phyloP scores from a whole-genome alignment of 2,329 filamentous ascomycete genomes.

The Thelonectria olida region DNA sequence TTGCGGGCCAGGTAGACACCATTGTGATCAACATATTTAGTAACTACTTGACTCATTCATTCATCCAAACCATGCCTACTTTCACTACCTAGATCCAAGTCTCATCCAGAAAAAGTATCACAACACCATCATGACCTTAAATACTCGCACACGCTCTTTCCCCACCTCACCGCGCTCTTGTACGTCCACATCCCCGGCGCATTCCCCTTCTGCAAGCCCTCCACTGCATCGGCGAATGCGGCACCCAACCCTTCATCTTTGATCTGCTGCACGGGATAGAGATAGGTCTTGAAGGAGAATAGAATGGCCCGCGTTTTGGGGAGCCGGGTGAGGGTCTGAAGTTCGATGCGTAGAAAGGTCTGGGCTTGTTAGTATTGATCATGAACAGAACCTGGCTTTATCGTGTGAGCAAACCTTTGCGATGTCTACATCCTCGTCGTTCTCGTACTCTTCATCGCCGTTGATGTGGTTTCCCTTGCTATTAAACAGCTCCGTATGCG shows the following conservation, averaged over 20 bases:
- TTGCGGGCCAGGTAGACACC: no score
- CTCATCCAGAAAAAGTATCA: no score
- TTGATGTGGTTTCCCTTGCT: constrained; percentile 28
- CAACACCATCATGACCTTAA: constrained; percentile 50
- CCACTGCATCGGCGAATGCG: constrained; percentile 60
- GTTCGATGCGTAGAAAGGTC: constrained; percentile 56
- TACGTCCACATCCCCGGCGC: constrained; percentile 64
- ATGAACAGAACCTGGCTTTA: background rate
- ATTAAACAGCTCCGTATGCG: constrained; percentile 18
- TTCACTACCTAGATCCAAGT: no score
- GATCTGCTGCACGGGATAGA: constrained; percentile 59
- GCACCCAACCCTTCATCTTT: constrained; percentile 58
- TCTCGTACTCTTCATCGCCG: constrained; percentile 23
- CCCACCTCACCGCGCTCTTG: constrained; percentile 60
- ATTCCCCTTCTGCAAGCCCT: constrained; percentile 60
- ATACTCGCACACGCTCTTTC: constrained; percentile 56
- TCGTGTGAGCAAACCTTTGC: constrained; percentile 23
- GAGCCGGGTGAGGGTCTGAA: constrained; percentile 61
- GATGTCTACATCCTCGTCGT: constrained; percentile 19
- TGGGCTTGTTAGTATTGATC: constrained; percentile 21
- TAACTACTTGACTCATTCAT: no score
- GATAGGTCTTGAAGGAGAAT: constrained; percentile 66
- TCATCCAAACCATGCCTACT: no score
- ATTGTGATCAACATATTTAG: no score
- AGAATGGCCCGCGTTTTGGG: constrained; percentile 57